phyloP scores from a whole-genome alignment of 2,329 filamentous ascomycete species.

The Aspergillus persii region DNA sequence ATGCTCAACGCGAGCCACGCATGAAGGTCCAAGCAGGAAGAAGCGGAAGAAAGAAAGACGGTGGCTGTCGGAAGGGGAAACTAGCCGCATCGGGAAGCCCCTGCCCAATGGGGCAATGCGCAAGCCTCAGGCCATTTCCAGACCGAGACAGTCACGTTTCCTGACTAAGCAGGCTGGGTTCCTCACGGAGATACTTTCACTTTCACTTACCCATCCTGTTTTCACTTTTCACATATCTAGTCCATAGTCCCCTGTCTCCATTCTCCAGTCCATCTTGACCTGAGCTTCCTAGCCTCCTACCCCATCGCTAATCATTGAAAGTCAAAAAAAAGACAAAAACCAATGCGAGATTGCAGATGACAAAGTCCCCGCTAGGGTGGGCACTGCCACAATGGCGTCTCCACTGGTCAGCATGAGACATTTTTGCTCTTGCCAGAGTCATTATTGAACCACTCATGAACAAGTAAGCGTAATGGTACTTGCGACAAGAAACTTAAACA shows the following conservation, averaged over 20 bases:
- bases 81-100: not conserved
- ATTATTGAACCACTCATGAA: too few relatives aligned
- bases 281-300: too few relatives aligned
- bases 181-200: too few relatives aligned
- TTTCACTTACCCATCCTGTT: too few relatives aligned
- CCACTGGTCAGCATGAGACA: not conserved
- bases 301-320: too few relatives aligned
- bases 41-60: not conserved
- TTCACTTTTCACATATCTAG: too few relatives aligned
- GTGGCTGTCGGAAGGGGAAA: too few relatives aligned
- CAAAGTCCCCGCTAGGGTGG: not conserved
- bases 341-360: not conserved
- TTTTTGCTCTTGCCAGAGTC: not conserved
- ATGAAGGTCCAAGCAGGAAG: not conserved
- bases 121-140: not conserved
- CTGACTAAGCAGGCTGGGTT: too few relatives aligned
- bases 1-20: not conserved
- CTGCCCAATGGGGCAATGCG: not conserved
- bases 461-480: too few relatives aligned
- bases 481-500: too few relatives aligned
- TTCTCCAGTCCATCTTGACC: too few relatives aligned
- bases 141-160: not conserved
- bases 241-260: too few relatives aligned
- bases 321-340: not conserved
- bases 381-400: constrained; percentile 7